Base-by-base conservation (phyloP, 768 basidiomycete genomes). In the Nidularia pulvinata region DNA sequence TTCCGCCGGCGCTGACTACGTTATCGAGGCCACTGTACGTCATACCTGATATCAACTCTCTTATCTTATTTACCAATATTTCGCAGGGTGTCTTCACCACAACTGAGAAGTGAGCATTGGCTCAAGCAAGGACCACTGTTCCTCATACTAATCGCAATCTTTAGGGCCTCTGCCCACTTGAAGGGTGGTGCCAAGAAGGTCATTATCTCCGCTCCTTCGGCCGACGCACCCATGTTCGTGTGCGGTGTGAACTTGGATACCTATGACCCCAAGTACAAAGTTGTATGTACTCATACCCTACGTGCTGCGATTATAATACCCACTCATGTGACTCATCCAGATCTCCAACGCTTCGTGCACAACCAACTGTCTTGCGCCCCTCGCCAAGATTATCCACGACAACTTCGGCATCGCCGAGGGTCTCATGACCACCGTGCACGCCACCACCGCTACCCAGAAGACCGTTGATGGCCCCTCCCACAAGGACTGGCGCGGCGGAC, bases 161-260 rank as follows among this genome's bases (percentile, higher is more conserved):
- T n/a, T 3, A 91, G 88, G 80, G 96, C 96, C 52, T 80, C 81
- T 47, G 88, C 85, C 61, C 96, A 99, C 79, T 79, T 99, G 76
- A 94, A 95, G 77, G 96, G 96, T 63, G 96, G 96, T 71, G 96
- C 96, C 68, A 98, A 98, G 88, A 99, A 98, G 82, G 96, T 99
- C 69, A 81, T 99, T 78, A 98, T 99, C 84, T 96, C 95, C 60
- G 96, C 96, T 46, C 96, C 96, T 61, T 98, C 96, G n/a, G 83
- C 93, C 33, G 93, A 95, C 69, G 93, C 94, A 5, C 93, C 93
- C 62, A 95, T 95, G 93, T 95, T 85, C 73, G 93, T 95, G 50
- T 83, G 81, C 62, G 94, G 92, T 80, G 96, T 98, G 74, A 98
- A 99, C 81, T 85, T 97, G 59, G 94, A 97, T 57, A 61, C 78